Base-by-base conservation (phyloP, 1,139 yeast genomes). In the Geotrichum restrictum region DNA sequence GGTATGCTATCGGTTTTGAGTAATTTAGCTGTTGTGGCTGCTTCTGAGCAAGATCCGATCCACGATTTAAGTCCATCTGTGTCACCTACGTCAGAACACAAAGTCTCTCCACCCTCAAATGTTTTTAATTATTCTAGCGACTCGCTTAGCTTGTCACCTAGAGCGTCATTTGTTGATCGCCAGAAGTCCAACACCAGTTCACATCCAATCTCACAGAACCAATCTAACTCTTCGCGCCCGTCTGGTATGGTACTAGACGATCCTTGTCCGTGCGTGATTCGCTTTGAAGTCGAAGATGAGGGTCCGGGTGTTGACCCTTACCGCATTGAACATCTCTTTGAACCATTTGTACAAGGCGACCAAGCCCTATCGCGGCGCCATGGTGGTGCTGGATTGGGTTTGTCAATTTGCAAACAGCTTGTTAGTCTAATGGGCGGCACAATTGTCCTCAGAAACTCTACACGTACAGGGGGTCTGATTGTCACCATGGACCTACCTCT, bases 341-440 rank as follows among this genome's bases (percentile, higher is more conserved):
- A 93, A 65, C 97, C 97, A 2, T 93, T 93, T 72, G 88, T 88
- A 32, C 98, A 91, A 70, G 98, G 98, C 43, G 98, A 93, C 64
- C 97, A 91, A 68, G 89, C 97, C 0, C 75, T 91, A 37, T 85
- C 95, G 2, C 76, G 96, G 66, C 87, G 91, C 52, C 86, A 87
- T 65, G 96, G 97, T 54, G 98, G 98, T 60, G 89, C 97, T 0
- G 98, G 98, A 7, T 74, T 93, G 51, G 98, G 98, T 1, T 76
- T 93, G 47, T 88, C 96, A 0, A 91, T 93, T 65, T 91, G 97
- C 69, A 78, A 91, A 56, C 97, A 93, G 69, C 76, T 93, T 57
- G 95, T 96, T 0, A 80, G 79, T 36, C 83, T 91, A 82, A 88
- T 91, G 91, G 72, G 73, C 3, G 76, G 76, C 2, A 58, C 88